Percentiles rank a stretch among this genome's conserved stretches.
These are phyloP conservation scores for Leccinellum albellum DNA, from an alignment of 768 basidiomycete genomes.

Conservation along the genomic window DNA sequence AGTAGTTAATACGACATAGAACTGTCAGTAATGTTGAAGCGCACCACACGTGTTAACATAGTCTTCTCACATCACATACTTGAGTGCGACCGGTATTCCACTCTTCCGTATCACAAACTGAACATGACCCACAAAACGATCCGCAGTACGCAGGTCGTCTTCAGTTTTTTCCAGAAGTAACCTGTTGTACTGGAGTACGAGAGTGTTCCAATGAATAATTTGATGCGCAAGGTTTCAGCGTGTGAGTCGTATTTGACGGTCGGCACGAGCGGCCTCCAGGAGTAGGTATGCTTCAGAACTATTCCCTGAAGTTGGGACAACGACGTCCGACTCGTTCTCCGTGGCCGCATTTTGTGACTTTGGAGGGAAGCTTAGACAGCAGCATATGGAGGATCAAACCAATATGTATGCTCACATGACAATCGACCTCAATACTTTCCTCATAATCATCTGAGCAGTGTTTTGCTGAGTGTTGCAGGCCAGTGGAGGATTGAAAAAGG, in stretches of 20 bases:
- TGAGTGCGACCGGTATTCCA: not conserved
- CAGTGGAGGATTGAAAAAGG: not conserved
- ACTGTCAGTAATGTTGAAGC: not conserved
- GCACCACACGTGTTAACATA: not conserved
- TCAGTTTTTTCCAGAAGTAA: not conserved
- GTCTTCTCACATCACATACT: not conserved
- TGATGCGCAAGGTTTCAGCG: not conserved
- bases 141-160: not conserved
- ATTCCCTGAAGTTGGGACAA: not conserved
- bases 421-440: too few species aligned
- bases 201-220: not conserved
- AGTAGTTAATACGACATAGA: too few species aligned
- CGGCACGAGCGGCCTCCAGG: not conserved
- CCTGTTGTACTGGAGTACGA: not conserved
- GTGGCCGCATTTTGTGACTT: not conserved
- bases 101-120: not conserved
- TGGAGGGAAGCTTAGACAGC: not conserved
- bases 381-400: not conserved
- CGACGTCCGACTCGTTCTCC: not conserved
- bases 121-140: not conserved
- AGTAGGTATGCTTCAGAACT: not conserved
- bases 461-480: too few species aligned
- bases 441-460: not conserved
- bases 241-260: not conserved
- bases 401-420: too few species aligned